A percentile compares a stretch with the other conserved stretches of the same genome.
Evolutionary conservation across 2,329 filamentous ascomycete genomes (phyloP).

Genomic region (Rhexocercosporidium sp.): DNA sequence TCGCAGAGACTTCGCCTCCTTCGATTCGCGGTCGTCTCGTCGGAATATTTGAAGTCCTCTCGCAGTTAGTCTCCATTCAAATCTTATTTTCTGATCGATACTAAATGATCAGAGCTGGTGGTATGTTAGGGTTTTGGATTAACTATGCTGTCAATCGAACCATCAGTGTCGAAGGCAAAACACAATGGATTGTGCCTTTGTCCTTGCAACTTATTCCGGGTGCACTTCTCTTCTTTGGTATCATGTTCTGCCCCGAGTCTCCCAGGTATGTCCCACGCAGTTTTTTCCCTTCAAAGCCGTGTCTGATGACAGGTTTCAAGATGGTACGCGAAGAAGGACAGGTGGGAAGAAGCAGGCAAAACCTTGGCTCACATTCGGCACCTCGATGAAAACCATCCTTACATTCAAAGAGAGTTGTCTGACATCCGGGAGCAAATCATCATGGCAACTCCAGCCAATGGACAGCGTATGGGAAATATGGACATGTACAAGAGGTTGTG

Average conservation of each 20-base stretch:
- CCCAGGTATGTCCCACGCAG: constrained; percentile 30
- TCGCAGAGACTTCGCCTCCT: constrained; percentile 49
- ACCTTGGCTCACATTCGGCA: constrained; percentile 50
- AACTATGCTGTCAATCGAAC: constrained; percentile 48
- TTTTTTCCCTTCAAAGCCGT: background rate
- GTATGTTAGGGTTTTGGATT: constrained; percentile 49
- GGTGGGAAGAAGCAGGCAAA: constrained; percentile 43
- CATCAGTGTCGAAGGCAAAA: constrained; percentile 37
- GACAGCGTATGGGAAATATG: constrained; percentile 2
- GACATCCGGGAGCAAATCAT: constrained; percentile 49
- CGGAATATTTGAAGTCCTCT: constrained; percentile 46
- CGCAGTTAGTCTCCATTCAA: constrained; percentile 48
- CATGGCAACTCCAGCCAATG: background rate
- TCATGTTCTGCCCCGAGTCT: constrained; percentile 39
- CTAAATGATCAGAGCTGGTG: constrained; percentile 47
- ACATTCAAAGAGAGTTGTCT: constrained; percentile 54
- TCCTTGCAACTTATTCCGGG: constrained; percentile 49
- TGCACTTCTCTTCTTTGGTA: constrained; percentile 34
- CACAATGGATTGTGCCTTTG: constrained; percentile 49
- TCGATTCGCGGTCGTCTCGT: constrained; percentile 48
- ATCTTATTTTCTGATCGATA: constrained; percentile 27
- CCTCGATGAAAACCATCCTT: constrained; percentile 46
- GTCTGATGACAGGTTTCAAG: background rate
- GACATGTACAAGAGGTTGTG: constrained; percentile 12
- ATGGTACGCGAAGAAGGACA: constrained; percentile 28